Percentiles rank a stretch among this genome's conserved stretches.
Evolutionary conservation across 257 asterid genomes (phyloP).

Genomic region (Nicotiana undulata): DNA sequence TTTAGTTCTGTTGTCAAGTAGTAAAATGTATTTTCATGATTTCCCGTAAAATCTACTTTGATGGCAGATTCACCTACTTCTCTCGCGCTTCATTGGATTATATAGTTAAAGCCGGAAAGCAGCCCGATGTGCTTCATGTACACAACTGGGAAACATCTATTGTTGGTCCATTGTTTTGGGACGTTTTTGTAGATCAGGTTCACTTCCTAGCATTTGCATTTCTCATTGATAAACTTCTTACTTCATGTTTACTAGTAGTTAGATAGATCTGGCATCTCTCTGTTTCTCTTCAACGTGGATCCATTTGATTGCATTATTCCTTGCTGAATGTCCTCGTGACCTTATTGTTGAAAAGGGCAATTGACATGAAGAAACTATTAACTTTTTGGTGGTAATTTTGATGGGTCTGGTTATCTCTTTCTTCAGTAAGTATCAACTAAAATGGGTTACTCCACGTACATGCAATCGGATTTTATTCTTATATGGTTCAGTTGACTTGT

Average conservation of each 20-base stretch:
- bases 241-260: background rate
- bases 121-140: conserved; percentile 74
- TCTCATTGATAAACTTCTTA: background rate
- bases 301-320: background rate
- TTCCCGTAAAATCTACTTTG: conserved; percentile 17
- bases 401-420: background rate
- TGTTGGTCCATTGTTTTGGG: conserved; percentile 88
- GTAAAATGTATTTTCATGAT: background rate
- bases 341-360: background rate
- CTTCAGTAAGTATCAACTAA: background rate
- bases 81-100: conserved; percentile 88
- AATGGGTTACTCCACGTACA: background rate
- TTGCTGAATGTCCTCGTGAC: background rate
- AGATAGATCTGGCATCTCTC: background rate
- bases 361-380: background rate
- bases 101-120: conserved; percentile 68
- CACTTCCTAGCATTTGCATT: background rate
- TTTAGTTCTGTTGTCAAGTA: background rate
- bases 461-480: background rate
- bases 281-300: background rate
- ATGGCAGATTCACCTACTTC: conserved; percentile 72
- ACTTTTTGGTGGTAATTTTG: background rate
- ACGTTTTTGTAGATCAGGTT: conserved; percentile 73
- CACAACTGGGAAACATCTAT: conserved; percentile 90
- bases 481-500: background rate